Percentiles rank a stretch among this genome's conserved stretches.
Evolutionary conservation across 139 green algal species (phyloP).

Genomic region (Trebouxia sp.): DNA sequence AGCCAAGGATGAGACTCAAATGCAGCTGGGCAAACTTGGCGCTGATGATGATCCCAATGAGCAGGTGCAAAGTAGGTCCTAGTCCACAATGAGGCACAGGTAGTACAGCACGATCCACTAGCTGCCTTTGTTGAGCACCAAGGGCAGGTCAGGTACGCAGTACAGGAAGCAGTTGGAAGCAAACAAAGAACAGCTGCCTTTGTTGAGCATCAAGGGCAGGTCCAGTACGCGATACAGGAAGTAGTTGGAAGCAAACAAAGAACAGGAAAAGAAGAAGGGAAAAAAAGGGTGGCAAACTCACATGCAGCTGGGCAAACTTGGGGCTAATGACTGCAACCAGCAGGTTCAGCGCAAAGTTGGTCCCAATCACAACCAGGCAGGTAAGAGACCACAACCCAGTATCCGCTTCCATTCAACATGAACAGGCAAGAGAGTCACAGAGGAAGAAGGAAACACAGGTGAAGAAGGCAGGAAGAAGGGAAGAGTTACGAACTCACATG

Average conservation of each 20-base stretch:
- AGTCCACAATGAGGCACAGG: conserved; percentile 67
- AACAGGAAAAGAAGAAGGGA: neutral
- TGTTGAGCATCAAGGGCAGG: neutral
- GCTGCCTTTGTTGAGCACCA: conserved; percentile 39
- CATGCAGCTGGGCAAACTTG: conserved; percentile 53
- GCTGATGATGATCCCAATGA: conserved; percentile 55
- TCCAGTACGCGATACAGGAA: neutral
- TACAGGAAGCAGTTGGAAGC: too few species aligned
- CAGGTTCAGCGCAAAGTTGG: conserved; percentile 79
- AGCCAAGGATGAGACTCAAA: neutral
- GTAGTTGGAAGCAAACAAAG: neutral
- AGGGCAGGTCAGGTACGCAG: too few species aligned
- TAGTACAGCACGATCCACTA: conserved; percentile 68
- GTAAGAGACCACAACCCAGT: conserved; percentile 69
- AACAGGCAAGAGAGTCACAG: too few species aligned
- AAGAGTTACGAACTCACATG: neutral
- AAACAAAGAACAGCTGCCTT: conserved; percentile 44
- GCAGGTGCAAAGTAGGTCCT: conserved; percentile 74
- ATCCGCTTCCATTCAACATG: conserved; percentile 42
- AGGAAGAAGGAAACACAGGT: neutral
- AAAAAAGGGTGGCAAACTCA: too few species aligned
- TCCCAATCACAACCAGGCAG: conserved; percentile 74
- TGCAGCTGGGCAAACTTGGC: conserved; percentile 51
- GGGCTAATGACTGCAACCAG: conserved; percentile 61
- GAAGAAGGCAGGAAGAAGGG: neutral